Conservation (phyloP, 352 stramenopile species). For the Phytophthora quininea region DNA sequence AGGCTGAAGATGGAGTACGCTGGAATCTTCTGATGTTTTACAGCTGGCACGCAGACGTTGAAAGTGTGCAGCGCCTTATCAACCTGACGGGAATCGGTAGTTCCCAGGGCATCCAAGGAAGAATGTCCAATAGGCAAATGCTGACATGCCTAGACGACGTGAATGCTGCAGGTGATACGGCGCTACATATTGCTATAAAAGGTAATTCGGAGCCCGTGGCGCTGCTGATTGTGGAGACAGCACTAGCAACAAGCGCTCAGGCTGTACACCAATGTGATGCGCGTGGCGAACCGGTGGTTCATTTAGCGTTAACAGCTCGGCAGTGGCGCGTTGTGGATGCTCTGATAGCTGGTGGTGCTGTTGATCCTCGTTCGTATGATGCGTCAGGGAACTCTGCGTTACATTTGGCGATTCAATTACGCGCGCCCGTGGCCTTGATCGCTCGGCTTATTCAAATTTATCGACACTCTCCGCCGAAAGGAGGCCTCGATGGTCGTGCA, state of each 20-base stretch:
- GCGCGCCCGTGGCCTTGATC: conserved; percentile 50
- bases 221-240: conserved; percentile 49
- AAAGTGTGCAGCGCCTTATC: conserved; percentile 42
- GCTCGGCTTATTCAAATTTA: conserved; percentile 57
- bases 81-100: conserved; percentile 19
- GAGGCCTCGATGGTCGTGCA: conserved; percentile 32
- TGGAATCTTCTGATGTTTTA: conserved; percentile 83
- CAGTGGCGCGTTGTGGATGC: conserved; percentile 70
- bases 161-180: conserved; percentile 66
- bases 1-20: conserved; percentile 47
- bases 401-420: conserved; percentile 70
- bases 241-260: conserved; percentile 38
- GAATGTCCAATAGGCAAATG: conserved; percentile 33
- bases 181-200: conserved; percentile 77
- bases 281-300: conserved; percentile 55
- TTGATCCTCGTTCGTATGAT: conserved; percentile 56
- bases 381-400: conserved; percentile 55
- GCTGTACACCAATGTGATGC: conserved; percentile 53
- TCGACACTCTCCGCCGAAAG: conserved; percentile 28
- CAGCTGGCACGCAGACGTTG: conserved; percentile 53
- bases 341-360: conserved; percentile 47
- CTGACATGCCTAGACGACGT: conserved; percentile 62
- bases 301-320: conserved; percentile 62
- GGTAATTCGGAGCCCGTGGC: conserved; percentile 36
- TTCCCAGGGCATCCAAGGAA: conserved; percentile 21